These are phyloP conservation scores for Kodamaea suecica DNA, from an alignment of 1,139 yeast species.

Conservation along the genomic window DNA sequence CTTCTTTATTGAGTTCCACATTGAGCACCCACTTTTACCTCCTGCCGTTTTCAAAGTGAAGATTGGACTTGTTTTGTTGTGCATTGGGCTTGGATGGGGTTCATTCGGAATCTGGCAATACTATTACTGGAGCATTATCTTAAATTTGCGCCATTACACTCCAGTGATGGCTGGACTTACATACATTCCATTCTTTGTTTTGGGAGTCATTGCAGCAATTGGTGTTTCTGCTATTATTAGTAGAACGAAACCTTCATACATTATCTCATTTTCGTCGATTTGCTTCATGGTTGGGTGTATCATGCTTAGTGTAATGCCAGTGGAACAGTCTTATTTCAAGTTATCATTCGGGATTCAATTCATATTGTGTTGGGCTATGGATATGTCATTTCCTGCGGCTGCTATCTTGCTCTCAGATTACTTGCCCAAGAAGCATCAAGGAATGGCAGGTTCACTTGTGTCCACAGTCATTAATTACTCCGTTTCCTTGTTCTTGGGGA, in stretches of 20 bases:
- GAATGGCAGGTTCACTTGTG: constrained; percentile 59
- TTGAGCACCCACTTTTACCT: constrained; percentile 45
- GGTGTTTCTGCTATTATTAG: constrained; percentile 41
- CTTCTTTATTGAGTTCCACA: constrained; percentile 29
- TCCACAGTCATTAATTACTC: constrained; percentile 55
- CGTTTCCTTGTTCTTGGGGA: constrained; percentile 51
- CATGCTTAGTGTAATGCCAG: constrained; percentile 48
- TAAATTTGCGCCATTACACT: constrained; percentile 44
- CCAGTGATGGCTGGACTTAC: constrained; percentile 44
- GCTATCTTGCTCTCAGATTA: constrained; percentile 50
- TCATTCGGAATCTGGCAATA: constrained; percentile 54
- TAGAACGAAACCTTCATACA: constrained; percentile 41
- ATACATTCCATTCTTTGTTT: constrained; percentile 43
- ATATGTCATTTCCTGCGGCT: constrained; percentile 56
- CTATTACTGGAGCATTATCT: constrained; percentile 40
- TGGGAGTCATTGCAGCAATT: constrained; percentile 48
- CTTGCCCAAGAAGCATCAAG: constrained; percentile 51
- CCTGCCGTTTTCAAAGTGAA: constrained; percentile 35
- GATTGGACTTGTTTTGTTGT: constrained; percentile 35
- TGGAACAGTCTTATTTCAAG: constrained; percentile 45
- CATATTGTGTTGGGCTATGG: constrained; percentile 57
- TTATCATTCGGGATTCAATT: constrained; percentile 48
- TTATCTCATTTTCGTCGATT: constrained; percentile 40
- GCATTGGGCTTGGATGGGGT: constrained; percentile 53
- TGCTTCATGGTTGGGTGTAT: constrained; percentile 49